phyloP scores from a whole-genome alignment of 2,329 filamentous ascomycete species.

The Leptographium galeiforme region DNA sequence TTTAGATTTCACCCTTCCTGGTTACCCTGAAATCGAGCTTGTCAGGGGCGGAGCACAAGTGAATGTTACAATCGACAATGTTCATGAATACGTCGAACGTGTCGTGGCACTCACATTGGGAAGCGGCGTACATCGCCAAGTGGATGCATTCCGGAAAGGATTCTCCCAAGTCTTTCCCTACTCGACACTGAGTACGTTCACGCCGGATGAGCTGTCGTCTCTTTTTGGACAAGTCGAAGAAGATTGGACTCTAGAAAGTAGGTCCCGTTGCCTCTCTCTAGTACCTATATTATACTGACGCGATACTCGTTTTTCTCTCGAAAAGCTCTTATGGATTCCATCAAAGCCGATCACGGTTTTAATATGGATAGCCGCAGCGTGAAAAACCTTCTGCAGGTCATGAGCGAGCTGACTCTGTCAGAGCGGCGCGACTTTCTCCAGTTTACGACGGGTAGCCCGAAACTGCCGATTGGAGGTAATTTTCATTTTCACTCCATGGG shows the following conservation, averaged over 20 bases:
- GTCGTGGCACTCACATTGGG: conserved; percentile 88
- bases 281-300: not conserved
- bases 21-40: conserved; percentile 78
- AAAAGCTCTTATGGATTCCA: conserved; percentile 84
- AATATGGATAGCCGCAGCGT: conserved; percentile 98
- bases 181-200: conserved; percentile 82
- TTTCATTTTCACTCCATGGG: not conserved
- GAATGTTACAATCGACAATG: conserved; percentile 76
- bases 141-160: conserved; percentile 79
- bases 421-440: conserved; percentile 90
- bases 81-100: conserved; percentile 75
- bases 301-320: conserved; percentile 2
- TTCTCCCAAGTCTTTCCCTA: conserved; percentile 97
- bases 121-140: conserved; percentile 74
- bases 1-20: conserved; percentile 88
- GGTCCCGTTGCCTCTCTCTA: conserved; percentile 23
- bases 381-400: conserved; percentile 80
- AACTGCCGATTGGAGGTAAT: conserved; percentile 91
- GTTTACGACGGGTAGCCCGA: conserved; percentile 95
- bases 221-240: conserved; percentile 87
- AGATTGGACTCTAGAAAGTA: conserved; percentile 96
- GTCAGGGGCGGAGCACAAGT: conserved; percentile 60
- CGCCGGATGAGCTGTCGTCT: conserved; percentile 86
- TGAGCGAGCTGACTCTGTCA: conserved; percentile 68
- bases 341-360: conserved; percentile 96